phyloP scores from a whole-genome alignment of 495 filamentous ascomycete species.

The Aspergillus sclerotioniger region DNA sequence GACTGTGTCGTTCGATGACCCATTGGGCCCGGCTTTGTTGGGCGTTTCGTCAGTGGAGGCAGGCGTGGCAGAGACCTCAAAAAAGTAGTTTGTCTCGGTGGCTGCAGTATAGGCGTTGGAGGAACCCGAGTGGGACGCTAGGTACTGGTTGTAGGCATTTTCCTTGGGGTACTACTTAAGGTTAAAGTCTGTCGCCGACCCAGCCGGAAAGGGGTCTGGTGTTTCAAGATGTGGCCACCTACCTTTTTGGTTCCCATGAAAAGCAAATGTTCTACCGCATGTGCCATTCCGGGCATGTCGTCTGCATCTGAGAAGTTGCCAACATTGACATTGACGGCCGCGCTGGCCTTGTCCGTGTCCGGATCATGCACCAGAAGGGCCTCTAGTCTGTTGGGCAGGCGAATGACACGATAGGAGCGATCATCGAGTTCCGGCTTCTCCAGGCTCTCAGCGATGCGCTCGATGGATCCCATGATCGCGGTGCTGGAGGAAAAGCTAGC shows the following conservation, averaged over 20 bases:
- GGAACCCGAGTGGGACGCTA: slow-evolving; percentile 81
- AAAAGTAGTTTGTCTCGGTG: slow-evolving; percentile 97
- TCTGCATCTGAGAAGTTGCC: slow-evolving; percentile 90
- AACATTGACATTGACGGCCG: slow-evolving; percentile 91
- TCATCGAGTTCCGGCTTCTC: slow-evolving; percentile 89
- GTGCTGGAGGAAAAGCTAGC: slow-evolving; percentile 24
- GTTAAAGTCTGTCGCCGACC: not conserved
- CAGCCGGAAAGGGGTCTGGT: not conserved
- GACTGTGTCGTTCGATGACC: slow-evolving; percentile 39
- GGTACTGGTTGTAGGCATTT: slow-evolving; percentile 93
- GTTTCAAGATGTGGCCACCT: slow-evolving; percentile 15
- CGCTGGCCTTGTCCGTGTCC: slow-evolving; percentile 94
- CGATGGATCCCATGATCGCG: slow-evolving; percentile 44
- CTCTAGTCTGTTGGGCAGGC: slow-evolving; percentile 86
- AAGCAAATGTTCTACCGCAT: slow-evolving; percentile 87
- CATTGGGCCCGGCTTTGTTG: slow-evolving; percentile 39
- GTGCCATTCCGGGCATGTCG: slow-evolving; percentile 90
- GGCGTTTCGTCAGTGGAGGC: slow-evolving; percentile 41
- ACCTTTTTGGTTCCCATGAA: slow-evolving; percentile 99
- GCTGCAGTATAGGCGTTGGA: slow-evolving; percentile 94
- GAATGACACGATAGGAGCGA: slow-evolving; percentile 82
- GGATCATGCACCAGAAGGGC: slow-evolving; percentile 91
- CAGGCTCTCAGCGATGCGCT: slow-evolving; percentile 73
- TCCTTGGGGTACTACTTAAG: slow-evolving; percentile 75
- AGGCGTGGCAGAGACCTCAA: slow-evolving; percentile 79